phyloP scores from a whole-genome alignment of 768 basidiomycete genomes.

The Boletus reticuloceps region DNA sequence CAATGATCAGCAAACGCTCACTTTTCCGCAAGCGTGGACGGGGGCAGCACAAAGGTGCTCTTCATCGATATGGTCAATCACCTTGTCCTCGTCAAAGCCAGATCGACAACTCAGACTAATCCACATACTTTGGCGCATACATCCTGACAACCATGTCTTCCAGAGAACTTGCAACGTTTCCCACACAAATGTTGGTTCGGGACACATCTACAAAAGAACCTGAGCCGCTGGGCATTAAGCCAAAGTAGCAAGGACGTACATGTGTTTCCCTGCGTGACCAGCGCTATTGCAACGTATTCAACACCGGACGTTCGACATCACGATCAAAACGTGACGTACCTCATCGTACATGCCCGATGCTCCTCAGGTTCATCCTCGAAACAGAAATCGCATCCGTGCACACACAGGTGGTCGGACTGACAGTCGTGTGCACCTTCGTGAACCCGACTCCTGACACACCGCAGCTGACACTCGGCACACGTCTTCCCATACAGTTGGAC shows the following conservation, averaged over 20 bases:
- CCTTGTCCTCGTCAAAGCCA: constrained; percentile 28
- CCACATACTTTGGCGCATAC: constrained; percentile 49
- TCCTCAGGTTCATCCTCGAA: constrained; percentile 23
- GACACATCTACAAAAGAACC: constrained; percentile 41
- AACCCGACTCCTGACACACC: constrained; percentile 19
- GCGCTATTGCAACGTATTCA: constrained; percentile 35
- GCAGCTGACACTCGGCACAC: constrained; percentile 47
- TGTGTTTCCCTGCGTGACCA: constrained; percentile 54
- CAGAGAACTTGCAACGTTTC: constrained; percentile 32
- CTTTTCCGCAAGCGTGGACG: constrained; percentile 56
- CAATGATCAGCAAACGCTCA: constrained; percentile 9
- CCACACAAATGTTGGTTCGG: constrained; percentile 46
- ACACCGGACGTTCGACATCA: background rate
- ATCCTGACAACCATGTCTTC: constrained; percentile 49
- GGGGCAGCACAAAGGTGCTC: constrained; percentile 54
- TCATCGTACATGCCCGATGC: constrained; percentile 41
- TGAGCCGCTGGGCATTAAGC: background rate
- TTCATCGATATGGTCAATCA: constrained; percentile 44
- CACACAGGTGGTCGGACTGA: constrained; percentile 47
- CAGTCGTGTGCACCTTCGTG: constrained; percentile 53
- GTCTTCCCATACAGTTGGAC: constrained; percentile 38
- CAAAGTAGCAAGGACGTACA: constrained; percentile 34
- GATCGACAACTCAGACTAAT: background rate
- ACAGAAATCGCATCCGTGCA: constrained; percentile 41
- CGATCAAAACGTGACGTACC: constrained; percentile 34